Percentiles rank a stretch among this genome's conserved stretches.
These are phyloP conservation scores for Sarocladiaceae sp. DNA, from an alignment of 2,329 filamentous ascomycete species.

Conservation along the genomic window DNA sequence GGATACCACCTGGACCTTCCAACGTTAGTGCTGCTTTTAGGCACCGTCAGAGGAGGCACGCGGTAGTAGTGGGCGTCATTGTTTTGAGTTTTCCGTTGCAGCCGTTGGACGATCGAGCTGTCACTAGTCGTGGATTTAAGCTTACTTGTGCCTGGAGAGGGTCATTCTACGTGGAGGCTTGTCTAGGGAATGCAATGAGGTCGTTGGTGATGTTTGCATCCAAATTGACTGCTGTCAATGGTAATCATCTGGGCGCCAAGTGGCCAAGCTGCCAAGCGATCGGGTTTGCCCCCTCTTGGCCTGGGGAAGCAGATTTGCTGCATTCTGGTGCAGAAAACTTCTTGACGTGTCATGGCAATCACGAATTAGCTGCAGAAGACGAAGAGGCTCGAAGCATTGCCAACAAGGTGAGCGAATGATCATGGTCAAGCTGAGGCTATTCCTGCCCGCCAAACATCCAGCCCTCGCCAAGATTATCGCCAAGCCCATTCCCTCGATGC, in stretches of 20 bases:
- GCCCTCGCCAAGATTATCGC: background rate
- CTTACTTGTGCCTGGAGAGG: background rate
- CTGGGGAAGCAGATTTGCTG: background rate
- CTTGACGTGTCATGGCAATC: background rate
- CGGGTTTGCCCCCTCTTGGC: background rate
- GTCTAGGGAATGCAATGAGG: background rate
- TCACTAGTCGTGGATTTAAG: background rate
- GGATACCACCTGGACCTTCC: no score
- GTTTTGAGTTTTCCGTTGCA: background rate
- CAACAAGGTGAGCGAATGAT: background rate
- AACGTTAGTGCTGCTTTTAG: no score
- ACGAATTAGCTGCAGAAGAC: background rate
- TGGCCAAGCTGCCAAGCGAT: conserved; percentile 7
- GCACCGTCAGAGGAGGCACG: no score
- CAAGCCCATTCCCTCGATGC: conserved; percentile 7
- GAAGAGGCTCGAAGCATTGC: background rate
- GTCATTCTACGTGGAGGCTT: no score
- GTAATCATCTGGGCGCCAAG: background rate
- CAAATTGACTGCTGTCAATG: background rate
- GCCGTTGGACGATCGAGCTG: background rate
- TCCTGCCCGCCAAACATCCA: background rate
- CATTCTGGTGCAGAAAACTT: background rate
- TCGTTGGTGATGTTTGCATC: background rate
- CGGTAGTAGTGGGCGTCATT: background rate
- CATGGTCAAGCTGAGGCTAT: background rate